phyloP scores from a whole-genome alignment of 169 alveolate genomes.

The Cryptosporidium canis region DNA sequence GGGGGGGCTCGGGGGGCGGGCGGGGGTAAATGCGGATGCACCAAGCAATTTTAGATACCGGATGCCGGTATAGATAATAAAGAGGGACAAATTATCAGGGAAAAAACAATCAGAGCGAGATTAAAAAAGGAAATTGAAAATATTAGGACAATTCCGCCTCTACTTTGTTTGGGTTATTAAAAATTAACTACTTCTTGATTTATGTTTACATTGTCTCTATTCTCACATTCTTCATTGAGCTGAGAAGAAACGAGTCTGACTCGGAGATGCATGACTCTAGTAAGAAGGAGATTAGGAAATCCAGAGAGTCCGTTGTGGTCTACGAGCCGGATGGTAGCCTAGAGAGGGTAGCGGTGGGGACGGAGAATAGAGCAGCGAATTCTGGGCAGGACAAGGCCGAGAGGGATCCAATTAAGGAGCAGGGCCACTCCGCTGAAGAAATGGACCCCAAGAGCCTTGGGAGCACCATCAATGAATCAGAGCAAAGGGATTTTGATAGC shows the following conservation, averaged over 20 bases:
- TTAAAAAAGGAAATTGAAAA: not conserved
- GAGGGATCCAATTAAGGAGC: not conserved
- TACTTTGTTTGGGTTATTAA: not conserved
- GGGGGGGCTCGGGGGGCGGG: too few relatives aligned
- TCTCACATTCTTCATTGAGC: conserved; percentile 27
- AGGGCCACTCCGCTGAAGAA: not conserved
- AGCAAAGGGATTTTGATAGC: not conserved
- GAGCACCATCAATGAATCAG: too few relatives aligned
- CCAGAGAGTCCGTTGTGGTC: not conserved
- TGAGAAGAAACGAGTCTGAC: conserved; percentile 11
- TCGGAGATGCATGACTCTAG: not conserved
- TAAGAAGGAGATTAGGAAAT: not conserved
- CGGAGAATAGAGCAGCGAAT: not conserved
- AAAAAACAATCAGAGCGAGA: not conserved
- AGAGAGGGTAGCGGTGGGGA: not conserved
- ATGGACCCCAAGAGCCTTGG: not conserved
- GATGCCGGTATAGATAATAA: not conserved
- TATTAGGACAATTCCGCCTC: not conserved
- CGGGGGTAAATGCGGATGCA: too few relatives aligned
- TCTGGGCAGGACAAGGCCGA: not conserved
- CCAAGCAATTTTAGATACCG: not conserved
- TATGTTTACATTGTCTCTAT: conserved; percentile 24
- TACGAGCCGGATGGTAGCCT: not conserved
- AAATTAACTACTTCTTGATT: conserved; percentile 18
- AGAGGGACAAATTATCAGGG: not conserved